These are phyloP conservation scores for Cytospora leucostoma DNA, from an alignment of 2,329 filamentous ascomycete genomes.

Conservation along the genomic window DNA sequence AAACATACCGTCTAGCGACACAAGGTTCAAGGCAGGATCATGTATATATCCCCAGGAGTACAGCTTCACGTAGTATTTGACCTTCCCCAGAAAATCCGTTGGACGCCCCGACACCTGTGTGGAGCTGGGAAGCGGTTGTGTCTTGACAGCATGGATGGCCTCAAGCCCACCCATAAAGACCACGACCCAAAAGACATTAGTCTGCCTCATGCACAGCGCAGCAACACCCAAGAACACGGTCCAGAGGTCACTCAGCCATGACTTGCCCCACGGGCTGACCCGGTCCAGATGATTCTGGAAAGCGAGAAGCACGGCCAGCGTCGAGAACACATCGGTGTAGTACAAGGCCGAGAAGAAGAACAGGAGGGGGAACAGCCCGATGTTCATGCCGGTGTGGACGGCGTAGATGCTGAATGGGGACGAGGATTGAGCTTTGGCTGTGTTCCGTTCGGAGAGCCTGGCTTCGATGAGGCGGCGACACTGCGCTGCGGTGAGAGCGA, in stretches of 20 bases:
- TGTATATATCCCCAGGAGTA: constrained; percentile 57
- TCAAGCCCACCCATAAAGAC: constrained; percentile 70
- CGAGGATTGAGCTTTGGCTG: constrained; percentile 20
- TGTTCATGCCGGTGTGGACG: constrained; percentile 71
- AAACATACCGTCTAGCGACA: constrained; percentile 53
- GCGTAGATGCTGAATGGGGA: constrained; percentile 42
- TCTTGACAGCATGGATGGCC: constrained; percentile 53
- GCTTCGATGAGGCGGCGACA: constrained; percentile 56
- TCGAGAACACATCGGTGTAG: constrained; percentile 90
- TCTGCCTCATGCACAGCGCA: constrained; percentile 81
- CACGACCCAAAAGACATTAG: constrained; percentile 94
- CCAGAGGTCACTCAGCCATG: constrained; percentile 43
- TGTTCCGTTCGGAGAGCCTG: constrained; percentile 38
- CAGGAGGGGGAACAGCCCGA: constrained; percentile 81
- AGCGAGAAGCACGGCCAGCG: constrained; percentile 69
- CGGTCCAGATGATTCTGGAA: constrained; percentile 61
- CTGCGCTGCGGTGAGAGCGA: constrained; percentile 49
- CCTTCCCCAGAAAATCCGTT: constrained; percentile 37
- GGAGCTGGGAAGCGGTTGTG: constrained; percentile 33
- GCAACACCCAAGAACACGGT: constrained; percentile 61
- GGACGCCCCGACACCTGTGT: constrained; percentile 33
- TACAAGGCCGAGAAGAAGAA: constrained; percentile 97
- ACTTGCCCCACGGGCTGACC: constrained; percentile 38
- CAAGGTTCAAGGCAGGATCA: constrained; percentile 51
- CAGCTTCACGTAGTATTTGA: constrained; percentile 43